Conservation (phyloP, 495 filamentous ascomycete genomes). For the Barbatosphaeria neglecta region DNA sequence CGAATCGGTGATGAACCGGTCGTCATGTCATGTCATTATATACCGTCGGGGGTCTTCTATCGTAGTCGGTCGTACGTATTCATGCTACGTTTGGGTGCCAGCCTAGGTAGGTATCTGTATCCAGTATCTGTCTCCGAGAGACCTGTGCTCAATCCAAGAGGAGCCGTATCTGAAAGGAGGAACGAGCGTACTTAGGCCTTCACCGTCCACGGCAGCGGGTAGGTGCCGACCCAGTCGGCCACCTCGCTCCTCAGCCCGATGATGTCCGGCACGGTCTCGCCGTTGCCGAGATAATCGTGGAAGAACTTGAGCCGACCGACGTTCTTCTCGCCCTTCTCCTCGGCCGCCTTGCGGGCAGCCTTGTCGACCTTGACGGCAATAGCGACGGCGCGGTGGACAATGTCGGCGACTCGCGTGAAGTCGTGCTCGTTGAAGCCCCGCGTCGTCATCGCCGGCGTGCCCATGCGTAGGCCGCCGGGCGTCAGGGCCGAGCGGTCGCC, state of each 20-base stretch:
- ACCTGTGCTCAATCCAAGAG: no score
- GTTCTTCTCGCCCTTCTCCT: constrained; percentile 70
- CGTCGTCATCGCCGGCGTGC: constrained; percentile 95
- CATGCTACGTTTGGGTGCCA: no score
- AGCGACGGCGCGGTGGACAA: constrained; percentile 82
- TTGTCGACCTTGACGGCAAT: constrained; percentile 80
- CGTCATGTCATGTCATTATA: no score
- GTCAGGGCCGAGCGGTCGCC: constrained; percentile 88
- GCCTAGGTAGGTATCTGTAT: no score
- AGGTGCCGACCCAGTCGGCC: constrained; percentile 90
- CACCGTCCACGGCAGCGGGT: constrained; percentile 72
- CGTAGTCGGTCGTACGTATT: no score
- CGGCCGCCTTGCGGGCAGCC: constrained; percentile 60
- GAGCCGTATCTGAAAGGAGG: no score
- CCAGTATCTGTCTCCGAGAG: background rate
- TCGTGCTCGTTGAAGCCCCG: constrained; percentile 79
- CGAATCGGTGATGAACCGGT: no score
- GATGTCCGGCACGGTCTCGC: constrained; percentile 76
- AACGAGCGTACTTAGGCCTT: constrained; percentile 3
- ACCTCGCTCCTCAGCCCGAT: constrained; percentile 80
- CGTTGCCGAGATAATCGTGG: constrained; percentile 68
- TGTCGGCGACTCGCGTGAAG: constrained; percentile 79
- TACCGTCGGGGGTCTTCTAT: no score
- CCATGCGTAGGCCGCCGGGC: constrained; percentile 83
- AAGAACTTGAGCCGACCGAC: constrained; percentile 72